Base-by-base conservation (phyloP, 495 filamentous ascomycete genomes). In the Aspergillus biplanus region DNA sequence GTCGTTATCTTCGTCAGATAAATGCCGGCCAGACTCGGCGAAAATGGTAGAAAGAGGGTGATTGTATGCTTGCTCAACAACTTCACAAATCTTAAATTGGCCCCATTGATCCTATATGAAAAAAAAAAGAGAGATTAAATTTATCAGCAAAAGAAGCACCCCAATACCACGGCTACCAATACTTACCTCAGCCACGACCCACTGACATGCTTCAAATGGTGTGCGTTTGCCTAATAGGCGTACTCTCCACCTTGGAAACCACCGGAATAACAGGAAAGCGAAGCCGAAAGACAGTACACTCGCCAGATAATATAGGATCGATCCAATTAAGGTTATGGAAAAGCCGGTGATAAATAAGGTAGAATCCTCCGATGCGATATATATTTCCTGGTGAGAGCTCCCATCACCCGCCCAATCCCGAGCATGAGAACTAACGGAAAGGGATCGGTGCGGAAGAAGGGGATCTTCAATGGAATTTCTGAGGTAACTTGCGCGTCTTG, bases 291-390 rank as follows among this genome's bases (percentile, higher is more conserved):
- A 90, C 9, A 86, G 62, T 4, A 88, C 63, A 66, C 91, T 97
- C 47, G 96, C 71, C 8, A 79, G 58, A 12, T 86, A 66, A 69
- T 98, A 98, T 2, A 88, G 46, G 7, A 82, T 76, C 64, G 87
- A 87, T 4, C 93, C 92, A 34, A 85, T 37, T 8, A 73, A 65
- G 59, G 86, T 91, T 5, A 92, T 97, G 33, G 82, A 87, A 72
- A 97, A 99, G 0, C 95, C 95, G 18, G 95, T 89, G 68, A 98
- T 88, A 49, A 92, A 93, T 65, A 96, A 90, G 0, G 92, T 97
- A 56, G 98, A 80, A 72, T 99, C 95, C 77, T 99, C 95, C 37
- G 90, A 95, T 34, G 86, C 79, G 73, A 99, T 93, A 71, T 97
- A 92, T 12, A 97, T 83, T 75, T 96, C 97, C 69, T 99, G 95